Base-by-base conservation (phyloP, 2,329 filamentous ascomycete species). In the Macrophomina tecta region DNA sequence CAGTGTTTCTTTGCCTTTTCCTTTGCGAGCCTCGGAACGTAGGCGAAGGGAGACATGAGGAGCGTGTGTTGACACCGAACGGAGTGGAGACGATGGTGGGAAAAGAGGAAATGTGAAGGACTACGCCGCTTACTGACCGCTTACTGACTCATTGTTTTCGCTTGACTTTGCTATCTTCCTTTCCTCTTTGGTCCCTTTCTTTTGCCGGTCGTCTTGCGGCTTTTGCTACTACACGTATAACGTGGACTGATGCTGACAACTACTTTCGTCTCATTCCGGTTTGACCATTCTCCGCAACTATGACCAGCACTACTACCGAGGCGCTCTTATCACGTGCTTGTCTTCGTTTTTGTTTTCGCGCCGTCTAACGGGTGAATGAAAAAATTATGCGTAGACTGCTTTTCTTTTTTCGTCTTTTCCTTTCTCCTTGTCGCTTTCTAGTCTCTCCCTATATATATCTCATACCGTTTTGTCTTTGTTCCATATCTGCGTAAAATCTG, bases 311-410 rank as follows among this genome's bases (percentile, higher is more conserved):
- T 23, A 23, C 23, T 23, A 23, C 23, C 23, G 23, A 23, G 36
- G 36, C 36, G 42, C n/a, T 3, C 3, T 46, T 14, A 9, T 46
- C n/a, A 14, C 5, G 9, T 46, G 12, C 42, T 46, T 46, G 9
- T 46, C 16, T 46, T 38, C 36, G 36, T 38, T 38, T 7, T 4
- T 14, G n/a, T 40, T 42, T n/a, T 62, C 49, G 36, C 4, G 36
- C 36, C 36, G 36, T 23, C 16, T 62, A 36, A 48, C 18, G 58
- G 42, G 42, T 62, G 58, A 62, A 62, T 12, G 58, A 62, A 62
- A 62, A 61, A 61, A 58, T 42, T 23, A 46, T 49, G 58, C 45
- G 58, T 62, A 62, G 58, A 62, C 42, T 45, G 58, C 45, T 23
- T 38, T 46, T 9, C 18, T n/a, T 62, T 36, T 49, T 11, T 18